phyloP scores from a whole-genome alignment of 768 basidiomycete genomes.

The Cyathus striatus region DNA sequence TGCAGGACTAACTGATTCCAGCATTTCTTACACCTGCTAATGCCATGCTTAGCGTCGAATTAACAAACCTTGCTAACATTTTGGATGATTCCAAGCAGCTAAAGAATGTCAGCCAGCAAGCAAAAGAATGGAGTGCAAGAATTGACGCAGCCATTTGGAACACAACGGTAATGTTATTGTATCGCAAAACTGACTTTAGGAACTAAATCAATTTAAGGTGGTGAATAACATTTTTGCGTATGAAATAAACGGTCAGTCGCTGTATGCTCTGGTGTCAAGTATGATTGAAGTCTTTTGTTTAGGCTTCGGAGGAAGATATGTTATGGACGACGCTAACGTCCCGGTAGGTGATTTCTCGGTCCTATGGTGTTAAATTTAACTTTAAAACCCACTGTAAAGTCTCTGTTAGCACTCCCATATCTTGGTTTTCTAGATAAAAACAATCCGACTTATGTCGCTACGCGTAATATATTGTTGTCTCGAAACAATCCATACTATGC shows the following conservation, averaged over 20 bases:
- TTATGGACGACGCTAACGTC: conserved; percentile 86
- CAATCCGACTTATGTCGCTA: conserved; percentile 58
- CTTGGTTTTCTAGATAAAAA: conserved; percentile 66
- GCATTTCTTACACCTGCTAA: conserved; percentile 78
- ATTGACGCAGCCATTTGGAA: conserved; percentile 60
- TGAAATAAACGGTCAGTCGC: conserved; percentile 60
- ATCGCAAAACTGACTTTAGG: no score
- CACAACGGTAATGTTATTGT: conserved; percentile 39
- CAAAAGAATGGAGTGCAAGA: conserved; percentile 51
- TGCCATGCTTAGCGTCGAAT: conserved; percentile 77
- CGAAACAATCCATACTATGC: conserved; percentile 66
- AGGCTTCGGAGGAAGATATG: conserved; percentile 67
- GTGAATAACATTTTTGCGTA: conserved; percentile 69
- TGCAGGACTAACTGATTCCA: conserved; percentile 21
- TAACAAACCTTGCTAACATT: conserved; percentile 53
- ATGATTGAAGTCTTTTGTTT: neutral
- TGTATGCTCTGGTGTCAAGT: neutral
- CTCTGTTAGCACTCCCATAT: conserved; percentile 74
- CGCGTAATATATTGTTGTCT: conserved; percentile 58
- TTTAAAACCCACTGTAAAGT: conserved; percentile 29
- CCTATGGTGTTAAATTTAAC: neutral
- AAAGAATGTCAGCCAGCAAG: conserved; percentile 46
- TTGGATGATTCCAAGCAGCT: conserved; percentile 46
- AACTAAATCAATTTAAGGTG: conserved; percentile 34
- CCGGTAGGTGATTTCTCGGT: conserved; percentile 41